Evolutionary conservation across 2,329 filamentous ascomycete species (phyloP).

Genomic region (Fusarium hainanense): DNA sequence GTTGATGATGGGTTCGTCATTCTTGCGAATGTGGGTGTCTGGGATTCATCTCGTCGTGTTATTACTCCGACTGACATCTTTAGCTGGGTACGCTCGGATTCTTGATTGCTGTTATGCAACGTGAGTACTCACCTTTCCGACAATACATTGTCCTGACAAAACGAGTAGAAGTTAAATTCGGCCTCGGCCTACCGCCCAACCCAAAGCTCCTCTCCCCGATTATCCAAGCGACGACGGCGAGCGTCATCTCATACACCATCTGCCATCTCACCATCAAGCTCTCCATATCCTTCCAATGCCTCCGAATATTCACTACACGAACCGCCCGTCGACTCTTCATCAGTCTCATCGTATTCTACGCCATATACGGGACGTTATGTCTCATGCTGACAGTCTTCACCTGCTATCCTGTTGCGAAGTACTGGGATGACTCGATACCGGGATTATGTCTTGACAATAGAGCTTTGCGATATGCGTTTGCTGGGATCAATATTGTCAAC

Average conservation of each 20-base stretch:
- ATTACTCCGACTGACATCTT: too few species aligned
- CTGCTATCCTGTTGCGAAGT: not conserved
- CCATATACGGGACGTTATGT: not conserved
- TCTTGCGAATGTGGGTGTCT: not conserved
- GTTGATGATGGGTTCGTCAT: not conserved
- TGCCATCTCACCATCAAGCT: conserved; percentile 1
- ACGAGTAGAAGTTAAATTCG: not conserved
- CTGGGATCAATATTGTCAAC: conserved; percentile 5
- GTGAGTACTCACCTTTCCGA: not conserved
- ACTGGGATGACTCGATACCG: not conserved
- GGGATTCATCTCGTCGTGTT: too few species aligned
- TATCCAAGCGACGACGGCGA: not conserved
- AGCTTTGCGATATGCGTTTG: not conserved
- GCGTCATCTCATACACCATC: not conserved
- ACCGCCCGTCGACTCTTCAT: not conserved
- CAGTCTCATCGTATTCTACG: not conserved
- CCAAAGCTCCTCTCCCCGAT: not conserved
- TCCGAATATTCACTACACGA: not conserved
- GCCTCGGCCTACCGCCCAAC: not conserved
- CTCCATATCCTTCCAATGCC: not conserved
- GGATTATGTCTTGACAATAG: not conserved
- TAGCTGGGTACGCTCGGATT: not conserved
- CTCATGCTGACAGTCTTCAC: not conserved
- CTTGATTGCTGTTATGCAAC: not conserved
- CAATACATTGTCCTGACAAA: not conserved